These are phyloP conservation scores for Calonectria henricotiae DNA, from an alignment of 2,329 filamentous ascomycete species.

Conservation along the genomic window DNA sequence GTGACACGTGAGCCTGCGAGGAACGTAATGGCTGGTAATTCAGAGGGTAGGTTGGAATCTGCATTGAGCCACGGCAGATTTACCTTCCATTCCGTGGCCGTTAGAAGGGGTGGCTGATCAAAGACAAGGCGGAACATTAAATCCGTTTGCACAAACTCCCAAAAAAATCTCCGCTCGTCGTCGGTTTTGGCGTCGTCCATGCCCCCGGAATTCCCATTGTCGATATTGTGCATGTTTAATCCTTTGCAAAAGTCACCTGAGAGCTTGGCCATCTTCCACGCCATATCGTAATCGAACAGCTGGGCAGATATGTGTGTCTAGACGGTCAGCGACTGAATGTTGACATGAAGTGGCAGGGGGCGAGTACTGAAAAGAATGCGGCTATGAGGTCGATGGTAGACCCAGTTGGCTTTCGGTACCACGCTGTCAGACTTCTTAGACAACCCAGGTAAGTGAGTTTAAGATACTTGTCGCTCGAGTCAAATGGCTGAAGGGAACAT, in stretches of 20 bases:
- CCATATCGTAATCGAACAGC: constrained; percentile 8
- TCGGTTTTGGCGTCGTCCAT: not conserved
- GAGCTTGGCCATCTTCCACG: constrained; percentile 13
- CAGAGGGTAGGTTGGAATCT: not conserved
- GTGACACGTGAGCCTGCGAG: constrained; percentile 4
- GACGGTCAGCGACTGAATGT: not conserved
- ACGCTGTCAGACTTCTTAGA: not conserved
- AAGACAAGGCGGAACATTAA: constrained; percentile 5
- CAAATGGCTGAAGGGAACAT: not conserved
- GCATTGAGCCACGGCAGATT: constrained; percentile 1
- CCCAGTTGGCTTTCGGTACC: not conserved
- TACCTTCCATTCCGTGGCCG: constrained; percentile 2
- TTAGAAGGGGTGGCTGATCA: constrained; percentile 6
- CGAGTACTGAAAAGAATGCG: constrained; percentile 1
- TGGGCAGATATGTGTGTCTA: not conserved
- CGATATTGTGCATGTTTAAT: constrained; percentile 13
- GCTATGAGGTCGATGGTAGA: constrained; percentile 8
- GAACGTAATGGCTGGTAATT: constrained; percentile 5
- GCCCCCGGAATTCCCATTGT: not conserved
- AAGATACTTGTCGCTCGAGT: not conserved
- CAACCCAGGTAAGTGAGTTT: not conserved
- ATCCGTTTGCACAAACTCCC: constrained; percentile 2
- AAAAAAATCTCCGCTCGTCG: constrained; percentile 8
- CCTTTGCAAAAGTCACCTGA: constrained; percentile 5
- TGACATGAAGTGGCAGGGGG: not conserved